These are phyloP conservation scores for Tulasnella calospora DNA, from an alignment of 768 basidiomycete species.

Conservation along the genomic window DNA sequence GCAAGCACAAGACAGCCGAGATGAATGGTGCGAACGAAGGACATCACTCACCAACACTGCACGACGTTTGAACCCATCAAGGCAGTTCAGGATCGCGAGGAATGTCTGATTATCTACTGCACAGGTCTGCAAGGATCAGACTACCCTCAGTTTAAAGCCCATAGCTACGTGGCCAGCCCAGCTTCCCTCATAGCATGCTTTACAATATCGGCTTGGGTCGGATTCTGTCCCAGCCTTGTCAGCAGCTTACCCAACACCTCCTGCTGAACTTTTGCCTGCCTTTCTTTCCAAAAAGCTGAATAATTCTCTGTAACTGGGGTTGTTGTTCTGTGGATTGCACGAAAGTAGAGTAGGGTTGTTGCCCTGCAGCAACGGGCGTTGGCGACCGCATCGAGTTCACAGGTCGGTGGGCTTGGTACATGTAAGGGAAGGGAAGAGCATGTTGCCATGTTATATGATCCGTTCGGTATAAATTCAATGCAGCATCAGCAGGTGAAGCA, in stretches of 20 bases:
- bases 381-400: too few relatives aligned
- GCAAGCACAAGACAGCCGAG: neutral
- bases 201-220: constrained; percentile 92
- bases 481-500: too few relatives aligned
- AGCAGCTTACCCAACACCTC: constrained; percentile 89
- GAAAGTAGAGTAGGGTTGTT: too few relatives aligned
- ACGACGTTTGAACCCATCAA: constrained; percentile 95
- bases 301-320: constrained; percentile 87
- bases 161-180: constrained; percentile 35
- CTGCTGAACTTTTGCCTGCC: constrained; percentile 79
- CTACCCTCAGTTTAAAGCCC: too few relatives aligned
- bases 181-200: constrained; percentile 69
- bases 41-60: constrained; percentile 69
- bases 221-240: constrained; percentile 93
- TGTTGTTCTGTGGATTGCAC: constrained; percentile 16
- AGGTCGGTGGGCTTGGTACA: too few relatives aligned
- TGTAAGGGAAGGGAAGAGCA: too few relatives aligned
- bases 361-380: neutral
- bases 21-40: neutral
- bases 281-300: constrained; percentile 98
- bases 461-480: too few relatives aligned
- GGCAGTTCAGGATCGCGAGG: constrained; percentile 85
- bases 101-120: constrained; percentile 91
- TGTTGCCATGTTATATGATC: too few relatives aligned
- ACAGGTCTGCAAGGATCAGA: neutral